These are phyloP conservation scores for Rosa persica DNA, from an alignment of 306 rosid genomes.

Conservation along the genomic window DNA sequence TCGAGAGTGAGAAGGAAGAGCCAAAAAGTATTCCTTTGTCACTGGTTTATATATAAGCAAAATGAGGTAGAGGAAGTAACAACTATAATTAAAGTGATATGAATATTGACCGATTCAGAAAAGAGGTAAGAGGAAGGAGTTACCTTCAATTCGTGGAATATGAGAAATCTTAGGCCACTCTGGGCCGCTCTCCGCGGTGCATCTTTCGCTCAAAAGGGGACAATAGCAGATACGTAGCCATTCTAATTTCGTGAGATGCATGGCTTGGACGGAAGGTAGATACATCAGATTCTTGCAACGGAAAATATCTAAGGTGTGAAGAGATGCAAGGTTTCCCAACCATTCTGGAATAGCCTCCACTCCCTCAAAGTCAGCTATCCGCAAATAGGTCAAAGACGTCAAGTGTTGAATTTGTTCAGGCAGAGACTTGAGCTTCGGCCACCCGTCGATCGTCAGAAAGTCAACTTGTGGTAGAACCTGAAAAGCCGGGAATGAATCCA, in stretches of 20 bases:
- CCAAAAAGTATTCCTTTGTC: no score
- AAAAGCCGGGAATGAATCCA: neutral
- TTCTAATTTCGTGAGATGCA: neutral
- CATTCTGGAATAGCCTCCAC: neutral
- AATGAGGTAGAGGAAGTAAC: no score
- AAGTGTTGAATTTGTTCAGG: neutral
- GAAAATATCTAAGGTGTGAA: fast-evolving
- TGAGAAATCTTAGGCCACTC: neutral
- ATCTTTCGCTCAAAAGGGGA: neutral
- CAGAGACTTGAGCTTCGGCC: neutral
- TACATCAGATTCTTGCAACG: neutral
- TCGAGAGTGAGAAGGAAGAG: no score
- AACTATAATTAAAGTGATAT: no score
- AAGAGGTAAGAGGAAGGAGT: no score
- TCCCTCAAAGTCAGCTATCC: neutral
- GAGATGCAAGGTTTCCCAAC: neutral
- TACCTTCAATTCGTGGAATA: neutral
- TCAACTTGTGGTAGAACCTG: neutral
- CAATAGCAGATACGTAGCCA: fast-evolving
- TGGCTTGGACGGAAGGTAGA: neutral
- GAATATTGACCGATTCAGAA: no score
- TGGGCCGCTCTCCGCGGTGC: neutral
- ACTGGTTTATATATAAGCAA: no score
- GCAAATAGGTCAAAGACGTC: neutral
- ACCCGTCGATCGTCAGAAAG: neutral